These are phyloP conservation scores for Euphorbia corollata DNA, from an alignment of 441 rosid species.

Conservation along the genomic window DNA sequence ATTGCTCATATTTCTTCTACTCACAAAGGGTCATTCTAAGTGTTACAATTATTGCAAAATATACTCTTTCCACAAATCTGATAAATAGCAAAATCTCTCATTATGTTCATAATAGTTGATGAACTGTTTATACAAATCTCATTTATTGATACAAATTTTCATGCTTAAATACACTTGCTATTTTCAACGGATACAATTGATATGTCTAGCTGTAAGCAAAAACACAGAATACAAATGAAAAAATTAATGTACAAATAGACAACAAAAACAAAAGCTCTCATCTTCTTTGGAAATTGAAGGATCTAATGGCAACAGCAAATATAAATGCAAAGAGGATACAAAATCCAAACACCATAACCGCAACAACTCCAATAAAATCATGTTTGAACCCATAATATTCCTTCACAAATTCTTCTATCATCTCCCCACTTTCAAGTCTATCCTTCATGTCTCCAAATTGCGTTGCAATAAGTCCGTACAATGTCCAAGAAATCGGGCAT, in stretches of 20 bases:
- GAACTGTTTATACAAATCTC: too few species aligned
- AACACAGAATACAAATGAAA: neutral
- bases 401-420: slow-evolving; percentile 24
- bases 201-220: neutral
- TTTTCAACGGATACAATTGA: neutral
- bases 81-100: too few species aligned
- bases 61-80: too few species aligned
- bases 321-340: slow-evolving; percentile 25
- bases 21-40: too few species aligned
- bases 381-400: slow-evolving; percentile 27
- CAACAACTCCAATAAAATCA: slow-evolving; percentile 36
- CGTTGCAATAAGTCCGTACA: slow-evolving; percentile 44
- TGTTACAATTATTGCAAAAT: too few species aligned
- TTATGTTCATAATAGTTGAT: too few species aligned
- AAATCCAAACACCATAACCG: slow-evolving; percentile 25
- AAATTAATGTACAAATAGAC: neutral
- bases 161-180: neutral
- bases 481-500: slow-evolving; percentile 46
- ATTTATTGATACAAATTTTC: neutral
- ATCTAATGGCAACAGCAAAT: slow-evolving; percentile 27
- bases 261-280: neutral
- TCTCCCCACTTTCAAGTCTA: slow-evolving; percentile 9
- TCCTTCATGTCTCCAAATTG: slow-evolving; percentile 38
- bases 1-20: too few species aligned
- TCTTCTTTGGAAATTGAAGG: slow-evolving; percentile 37